Conservation (phyloP, 805 yeast genomes). For the Blastobotrys terrestris region DNA sequence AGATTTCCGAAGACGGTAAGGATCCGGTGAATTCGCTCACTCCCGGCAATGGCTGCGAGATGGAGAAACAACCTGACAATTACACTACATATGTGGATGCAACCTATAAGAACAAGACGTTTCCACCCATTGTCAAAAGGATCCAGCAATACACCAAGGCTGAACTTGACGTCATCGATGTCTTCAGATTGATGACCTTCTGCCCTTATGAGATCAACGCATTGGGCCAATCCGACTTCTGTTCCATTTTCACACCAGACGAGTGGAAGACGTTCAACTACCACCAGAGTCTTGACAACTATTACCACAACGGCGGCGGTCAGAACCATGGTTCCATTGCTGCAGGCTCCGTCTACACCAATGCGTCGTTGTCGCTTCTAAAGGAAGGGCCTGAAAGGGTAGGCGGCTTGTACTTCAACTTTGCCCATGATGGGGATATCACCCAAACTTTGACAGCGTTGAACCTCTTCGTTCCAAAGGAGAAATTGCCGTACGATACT, state of each 20-base stretch:
- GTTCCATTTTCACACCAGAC: conserved; percentile 41
- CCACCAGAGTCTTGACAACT: conserved; percentile 36
- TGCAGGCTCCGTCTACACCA: conserved; percentile 42
- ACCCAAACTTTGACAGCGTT: not conserved
- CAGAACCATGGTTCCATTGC: conserved; percentile 32
- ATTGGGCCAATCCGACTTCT: conserved; percentile 31
- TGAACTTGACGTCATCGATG: conserved; percentile 39
- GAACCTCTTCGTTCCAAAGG: conserved; percentile 1
- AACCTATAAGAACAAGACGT: conserved; percentile 22
- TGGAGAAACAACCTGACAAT: conserved; percentile 5
- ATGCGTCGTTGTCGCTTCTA: conserved; percentile 43
- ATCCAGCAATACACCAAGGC: conserved; percentile 20
- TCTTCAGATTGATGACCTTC: conserved; percentile 36
- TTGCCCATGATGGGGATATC: conserved; percentile 4
- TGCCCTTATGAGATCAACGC: conserved; percentile 49
- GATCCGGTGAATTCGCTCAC: conserved; percentile 23
- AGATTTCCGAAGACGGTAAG: conserved; percentile 18
- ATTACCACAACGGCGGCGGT: conserved; percentile 48
- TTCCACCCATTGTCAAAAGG: conserved; percentile 18
- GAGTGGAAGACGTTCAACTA: conserved; percentile 43
- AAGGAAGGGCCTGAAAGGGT: conserved; percentile 32
- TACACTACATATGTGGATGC: conserved; percentile 2
- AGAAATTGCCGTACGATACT: not conserved
- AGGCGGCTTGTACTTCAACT: not conserved
- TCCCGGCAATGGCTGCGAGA: conserved; percentile 10